Base-by-base conservation (phyloP, 768 basidiomycete species). In the Mycena pura region DNA sequence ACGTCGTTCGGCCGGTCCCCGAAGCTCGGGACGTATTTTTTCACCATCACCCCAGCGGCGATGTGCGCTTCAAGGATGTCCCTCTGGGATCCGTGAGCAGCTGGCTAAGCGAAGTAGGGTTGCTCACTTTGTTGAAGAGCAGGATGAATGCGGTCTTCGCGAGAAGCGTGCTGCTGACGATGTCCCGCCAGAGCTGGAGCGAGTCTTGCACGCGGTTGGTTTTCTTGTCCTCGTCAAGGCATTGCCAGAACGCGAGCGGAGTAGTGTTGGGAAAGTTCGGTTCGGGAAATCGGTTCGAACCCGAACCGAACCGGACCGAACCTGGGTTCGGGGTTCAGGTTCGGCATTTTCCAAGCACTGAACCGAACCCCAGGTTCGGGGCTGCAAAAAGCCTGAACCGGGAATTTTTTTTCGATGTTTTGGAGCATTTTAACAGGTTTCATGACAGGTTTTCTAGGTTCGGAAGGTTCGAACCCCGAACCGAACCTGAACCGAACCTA, bases 271-370 rank as follows among this genome's bases (percentile, higher is more conserved):
- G n/a, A n/a, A n/a, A n/a, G n/a, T n/a, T n/a, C n/a, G n/a, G n/a
- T n/a, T n/a, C 19, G 92, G 82, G 73, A 93, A 92, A 41, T 92
- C 82, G 65, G 92, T 91, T 0, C n/a, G n/a, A n/a, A 89, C 88
- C 73, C 90, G 84, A 8, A 90, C 88, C 86, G 55, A 6, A 27
- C 7, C 2, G 44, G 13, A 8, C 24, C n/a, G n/a, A n/a, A n/a
- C 34, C 19, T 24, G 10, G 27, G 22, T 34, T 9, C n/a, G n/a
- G n/a, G 32, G 39, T 31, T 19, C 13, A 51, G 32, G 24, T 7
- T 15, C n/a, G n/a, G n/a, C n/a, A n/a, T n/a, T n/a, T n/a, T n/a
- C n/a, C n/a, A n/a, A n/a, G n/a, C n/a, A n/a, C n/a, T n/a, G n/a
- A n/a, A n/a, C n/a, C n/a, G n/a, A n/a, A n/a, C n/a, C n/a, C n/a